These are phyloP conservation scores for Tolypocladium ovalisporum DNA, from an alignment of 2,329 filamentous ascomycete species.

Conservation along the genomic window DNA sequence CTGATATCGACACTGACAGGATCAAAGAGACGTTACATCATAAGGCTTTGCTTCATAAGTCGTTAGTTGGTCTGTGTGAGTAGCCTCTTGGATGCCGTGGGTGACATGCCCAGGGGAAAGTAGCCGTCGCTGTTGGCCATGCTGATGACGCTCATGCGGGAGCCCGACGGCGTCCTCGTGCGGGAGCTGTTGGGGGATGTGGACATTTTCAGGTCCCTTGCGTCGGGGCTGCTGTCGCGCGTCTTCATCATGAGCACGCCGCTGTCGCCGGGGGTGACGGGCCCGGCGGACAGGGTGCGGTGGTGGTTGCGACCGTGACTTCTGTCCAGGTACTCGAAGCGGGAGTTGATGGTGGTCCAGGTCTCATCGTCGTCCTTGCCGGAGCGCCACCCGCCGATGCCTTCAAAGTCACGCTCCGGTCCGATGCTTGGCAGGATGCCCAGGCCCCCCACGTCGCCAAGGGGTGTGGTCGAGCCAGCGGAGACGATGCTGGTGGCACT, in stretches of 20 bases:
- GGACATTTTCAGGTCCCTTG: constrained; percentile 10
- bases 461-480: constrained; percentile 19
- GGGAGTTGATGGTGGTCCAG: constrained; percentile 42
- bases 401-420: constrained; percentile 46
- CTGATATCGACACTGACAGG: not conserved
- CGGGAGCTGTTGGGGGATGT: constrained; percentile 36
- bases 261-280: constrained; percentile 27
- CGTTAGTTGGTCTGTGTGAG: not conserved
- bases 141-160: constrained; percentile 19
- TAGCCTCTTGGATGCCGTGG: constrained; percentile 19
- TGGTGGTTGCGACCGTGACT: constrained; percentile 27
- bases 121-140: constrained; percentile 26
- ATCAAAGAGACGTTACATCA: not conserved
- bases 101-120: constrained; percentile 24
- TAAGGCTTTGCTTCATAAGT: not conserved
- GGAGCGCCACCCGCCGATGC: constrained; percentile 47
- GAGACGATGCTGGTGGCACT: constrained; percentile 20
- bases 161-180: constrained; percentile 34
- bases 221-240: constrained; percentile 22
- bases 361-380: constrained; percentile 27
- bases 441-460: constrained; percentile 24
- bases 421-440: constrained; percentile 36
- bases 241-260: constrained; percentile 33
- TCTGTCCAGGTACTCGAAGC: constrained; percentile 37
- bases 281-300: constrained; percentile 28